Conservation (phyloP, 306 rosid genomes). For the Cicer chorassanicum region DNA sequence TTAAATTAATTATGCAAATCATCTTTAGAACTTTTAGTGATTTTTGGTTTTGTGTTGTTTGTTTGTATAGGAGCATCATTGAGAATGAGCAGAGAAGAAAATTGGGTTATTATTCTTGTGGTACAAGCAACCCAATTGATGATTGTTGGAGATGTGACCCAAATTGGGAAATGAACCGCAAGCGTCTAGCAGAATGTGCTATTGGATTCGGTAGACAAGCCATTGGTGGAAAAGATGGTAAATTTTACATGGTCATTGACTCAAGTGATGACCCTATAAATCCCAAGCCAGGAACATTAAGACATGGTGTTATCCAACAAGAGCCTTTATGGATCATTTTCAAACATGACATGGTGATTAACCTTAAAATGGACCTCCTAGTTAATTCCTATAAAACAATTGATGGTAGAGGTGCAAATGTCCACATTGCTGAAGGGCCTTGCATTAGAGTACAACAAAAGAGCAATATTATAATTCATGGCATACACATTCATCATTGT, state of each 20-base stretch:
- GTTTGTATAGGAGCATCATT: constrained; percentile 55
- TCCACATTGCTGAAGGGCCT: constrained; percentile 82
- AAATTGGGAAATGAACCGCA: constrained; percentile 75
- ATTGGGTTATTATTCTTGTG: constrained; percentile 64
- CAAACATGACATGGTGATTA: constrained; percentile 73
- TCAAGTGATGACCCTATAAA: constrained; percentile 59
- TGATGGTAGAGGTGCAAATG: constrained; percentile 77
- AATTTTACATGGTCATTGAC: constrained; percentile 70
- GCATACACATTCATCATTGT: constrained; percentile 79
- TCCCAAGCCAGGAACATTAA: constrained; percentile 75
- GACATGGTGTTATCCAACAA: constrained; percentile 71
- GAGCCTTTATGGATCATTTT: constrained; percentile 84
- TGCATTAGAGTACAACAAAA: constrained; percentile 69
- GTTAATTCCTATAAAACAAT: constrained; percentile 81
- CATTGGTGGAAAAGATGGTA: constrained; percentile 78
- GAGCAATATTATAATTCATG: constrained; percentile 75
- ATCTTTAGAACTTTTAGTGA: too few species aligned
- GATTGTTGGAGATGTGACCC: constrained; percentile 94
- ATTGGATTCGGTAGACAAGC: constrained; percentile 83
- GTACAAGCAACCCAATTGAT: constrained; percentile 81
- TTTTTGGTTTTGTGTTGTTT: not conserved
- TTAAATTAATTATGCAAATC: too few species aligned
- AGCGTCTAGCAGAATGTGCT: constrained; percentile 69
- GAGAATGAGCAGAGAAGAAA: constrained; percentile 60
- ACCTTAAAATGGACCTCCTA: constrained; percentile 66